Conservation (phyloP, 306 rosid genomes). For the Acacia melanoxylon region DNA sequence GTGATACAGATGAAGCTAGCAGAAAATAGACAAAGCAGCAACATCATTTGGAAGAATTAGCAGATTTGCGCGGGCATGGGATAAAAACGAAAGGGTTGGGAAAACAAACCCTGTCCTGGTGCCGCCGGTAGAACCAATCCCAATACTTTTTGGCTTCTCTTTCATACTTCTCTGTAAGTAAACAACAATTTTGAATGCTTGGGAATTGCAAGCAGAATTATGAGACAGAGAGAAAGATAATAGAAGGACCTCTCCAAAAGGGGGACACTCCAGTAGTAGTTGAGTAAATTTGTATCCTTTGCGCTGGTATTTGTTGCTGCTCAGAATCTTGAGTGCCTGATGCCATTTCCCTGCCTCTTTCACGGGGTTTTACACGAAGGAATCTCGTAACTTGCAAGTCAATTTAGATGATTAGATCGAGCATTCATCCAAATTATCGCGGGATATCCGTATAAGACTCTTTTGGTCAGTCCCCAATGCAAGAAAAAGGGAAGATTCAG, state of each 20-base stretch:
- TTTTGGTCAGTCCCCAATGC: background rate
- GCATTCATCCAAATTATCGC: constrained; percentile 15
- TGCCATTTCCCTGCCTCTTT: constrained; percentile 44
- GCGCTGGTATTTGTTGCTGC: constrained; percentile 45
- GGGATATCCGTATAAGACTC: background rate
- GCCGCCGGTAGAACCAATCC: constrained; percentile 91
- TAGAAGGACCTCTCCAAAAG: constrained; percentile 79
- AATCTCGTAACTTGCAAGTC: background rate
- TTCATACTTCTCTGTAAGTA: constrained; percentile 74
- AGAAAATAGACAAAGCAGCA: constrained; percentile 12
- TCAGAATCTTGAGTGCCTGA: constrained; percentile 37
- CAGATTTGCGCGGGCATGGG: background rate
- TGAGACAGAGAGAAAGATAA: constrained; percentile 5
- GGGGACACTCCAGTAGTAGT: constrained; percentile 61
- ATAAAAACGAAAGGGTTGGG: background rate
- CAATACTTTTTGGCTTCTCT: constrained; percentile 88
- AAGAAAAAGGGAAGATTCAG: background rate
- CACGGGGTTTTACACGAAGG: constrained; percentile 3
- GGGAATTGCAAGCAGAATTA: background rate
- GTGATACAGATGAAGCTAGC: background rate
- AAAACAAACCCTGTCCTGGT: constrained; percentile 72
- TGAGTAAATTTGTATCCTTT: constrained; percentile 77
- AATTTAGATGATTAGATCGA: constrained; percentile 17
- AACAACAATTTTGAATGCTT: background rate
- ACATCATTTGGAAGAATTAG: background rate